These are phyloP conservation scores for Botryotinia convoluta DNA, from an alignment of 2,329 filamentous ascomycete species.

Conservation along the genomic window DNA sequence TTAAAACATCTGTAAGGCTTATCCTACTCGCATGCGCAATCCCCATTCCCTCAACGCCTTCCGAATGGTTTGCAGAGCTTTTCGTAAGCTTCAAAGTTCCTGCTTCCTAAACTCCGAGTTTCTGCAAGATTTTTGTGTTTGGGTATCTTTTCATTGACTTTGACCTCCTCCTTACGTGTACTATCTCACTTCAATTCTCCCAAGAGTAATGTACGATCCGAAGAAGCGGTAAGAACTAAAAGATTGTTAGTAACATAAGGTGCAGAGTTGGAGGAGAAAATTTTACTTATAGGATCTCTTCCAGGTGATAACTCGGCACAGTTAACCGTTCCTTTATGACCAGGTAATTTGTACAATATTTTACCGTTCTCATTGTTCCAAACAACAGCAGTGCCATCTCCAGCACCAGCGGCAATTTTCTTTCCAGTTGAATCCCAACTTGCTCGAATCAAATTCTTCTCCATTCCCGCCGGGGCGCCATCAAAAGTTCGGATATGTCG, in stretches of 20 bases:
- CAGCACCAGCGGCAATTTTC: slow-evolving; percentile 83
- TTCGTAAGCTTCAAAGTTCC: not conserved
- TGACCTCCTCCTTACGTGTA: not conserved
- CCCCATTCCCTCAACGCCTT: not conserved
- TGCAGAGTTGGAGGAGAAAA: slow-evolving; percentile 6
- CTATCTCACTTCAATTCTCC: slow-evolving; percentile 68
- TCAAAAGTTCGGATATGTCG: slow-evolving; percentile 85
- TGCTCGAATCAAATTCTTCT: slow-evolving; percentile 87
- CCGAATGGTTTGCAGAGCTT: not conserved
- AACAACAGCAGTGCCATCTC: slow-evolving; percentile 84
- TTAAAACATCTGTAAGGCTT: slow-evolving; percentile 11
- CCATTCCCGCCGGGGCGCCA: slow-evolving; percentile 80
- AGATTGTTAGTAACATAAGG: slow-evolving; percentile 25
- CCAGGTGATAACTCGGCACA: slow-evolving; percentile 86
- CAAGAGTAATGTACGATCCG: slow-evolving; percentile 80
- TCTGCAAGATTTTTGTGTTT: not conserved
- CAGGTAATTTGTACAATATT: slow-evolving; percentile 89
- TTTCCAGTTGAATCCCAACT: slow-evolving; percentile 88
- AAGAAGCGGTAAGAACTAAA: slow-evolving; percentile 81
- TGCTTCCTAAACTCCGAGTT: slow-evolving; percentile 2
- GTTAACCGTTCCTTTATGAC: slow-evolving; percentile 93
- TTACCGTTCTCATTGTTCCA: slow-evolving; percentile 91
- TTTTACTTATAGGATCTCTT: slow-evolving; percentile 84
- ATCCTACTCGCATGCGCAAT: not conserved
- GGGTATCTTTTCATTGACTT: slow-evolving; percentile 18